phyloP scores from a whole-genome alignment of 805 yeast genomes.

The Saturnispora saitoi region DNA sequence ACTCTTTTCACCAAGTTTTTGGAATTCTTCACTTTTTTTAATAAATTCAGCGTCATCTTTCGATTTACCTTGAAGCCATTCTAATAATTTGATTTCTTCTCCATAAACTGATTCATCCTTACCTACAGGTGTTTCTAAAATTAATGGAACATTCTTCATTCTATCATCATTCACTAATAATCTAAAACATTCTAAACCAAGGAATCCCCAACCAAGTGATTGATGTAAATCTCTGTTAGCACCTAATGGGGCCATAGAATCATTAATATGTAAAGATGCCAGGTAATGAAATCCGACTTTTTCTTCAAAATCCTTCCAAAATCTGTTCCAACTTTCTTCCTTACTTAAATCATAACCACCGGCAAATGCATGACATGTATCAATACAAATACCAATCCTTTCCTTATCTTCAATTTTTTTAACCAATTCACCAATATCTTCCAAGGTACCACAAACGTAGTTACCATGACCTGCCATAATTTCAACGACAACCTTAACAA shows the following conservation, averaged over 20 bases:
- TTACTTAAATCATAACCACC: conserved; percentile 88
- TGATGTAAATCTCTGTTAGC: conserved; percentile 91
- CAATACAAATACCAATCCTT: conserved; percentile 92
- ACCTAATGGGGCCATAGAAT: conserved; percentile 87
- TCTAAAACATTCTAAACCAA: conserved; percentile 81
- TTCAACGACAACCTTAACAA: conserved; percentile 84
- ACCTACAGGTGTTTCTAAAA: conserved; percentile 80
- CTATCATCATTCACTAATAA: conserved; percentile 60
- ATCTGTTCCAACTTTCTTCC: conserved; percentile 45
- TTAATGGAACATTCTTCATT: conserved; percentile 61
- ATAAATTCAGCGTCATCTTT: conserved; percentile 47
- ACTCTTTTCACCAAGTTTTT: conserved; percentile 54
- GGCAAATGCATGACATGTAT: conserved; percentile 94
- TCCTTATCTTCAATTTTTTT: conserved; percentile 68
- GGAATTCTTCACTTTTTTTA: conserved; percentile 40
- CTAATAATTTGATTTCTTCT: conserved; percentile 72
- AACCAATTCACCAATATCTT: conserved; percentile 70
- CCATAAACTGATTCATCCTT: conserved; percentile 62
- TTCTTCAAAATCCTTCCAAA: conserved; percentile 72
- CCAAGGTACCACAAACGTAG: conserved; percentile 71
- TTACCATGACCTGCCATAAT: conserved; percentile 98
- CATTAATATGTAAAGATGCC: conserved; percentile 80
- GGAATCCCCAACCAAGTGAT: conserved; percentile 77
- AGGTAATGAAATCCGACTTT: conserved; percentile 69
- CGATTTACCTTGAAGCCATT: conserved; percentile 62